phyloP scores from a whole-genome alignment of 2,329 filamentous ascomycete species.

The Colletotrichum sp. region DNA sequence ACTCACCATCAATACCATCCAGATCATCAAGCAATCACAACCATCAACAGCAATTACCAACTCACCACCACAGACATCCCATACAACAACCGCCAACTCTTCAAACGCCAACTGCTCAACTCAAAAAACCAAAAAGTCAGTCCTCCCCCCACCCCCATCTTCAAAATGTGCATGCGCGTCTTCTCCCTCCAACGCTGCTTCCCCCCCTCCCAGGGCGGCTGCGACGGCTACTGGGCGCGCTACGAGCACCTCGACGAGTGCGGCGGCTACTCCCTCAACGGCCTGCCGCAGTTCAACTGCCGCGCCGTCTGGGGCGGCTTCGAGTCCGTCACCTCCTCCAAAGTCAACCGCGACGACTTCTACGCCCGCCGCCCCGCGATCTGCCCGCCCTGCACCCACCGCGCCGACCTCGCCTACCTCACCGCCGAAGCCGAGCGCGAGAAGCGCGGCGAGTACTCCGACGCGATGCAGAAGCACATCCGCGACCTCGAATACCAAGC shows the following conservation, averaged over 20 bases:
- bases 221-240: conserved; percentile 6
- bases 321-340: neutral
- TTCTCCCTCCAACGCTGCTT: conserved; percentile 12
- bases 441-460: neutral
- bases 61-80: neutral
- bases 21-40: neutral
- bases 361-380: neutral
- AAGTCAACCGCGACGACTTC: neutral
- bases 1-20: neutral
- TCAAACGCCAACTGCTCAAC: neutral
- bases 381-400: neutral
- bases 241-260: neutral
- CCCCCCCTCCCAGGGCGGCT: neutral
- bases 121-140: neutral
- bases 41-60: neutral
- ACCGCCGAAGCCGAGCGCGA: neutral
- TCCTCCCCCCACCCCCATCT: neutral
- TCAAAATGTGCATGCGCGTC: conserved; percentile 8
- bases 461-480: neutral
- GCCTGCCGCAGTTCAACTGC: neutral
- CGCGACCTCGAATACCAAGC: neutral
- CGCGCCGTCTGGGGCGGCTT: conserved; percentile 10
- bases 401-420: neutral
- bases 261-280: neutral
- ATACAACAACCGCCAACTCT: neutral